A percentile compares a stretch with the other conserved stretches of the same genome.
These are phyloP conservation scores for Candida sonorensis DNA, from an alignment of 805 yeast species.

Conservation along the genomic window DNA sequence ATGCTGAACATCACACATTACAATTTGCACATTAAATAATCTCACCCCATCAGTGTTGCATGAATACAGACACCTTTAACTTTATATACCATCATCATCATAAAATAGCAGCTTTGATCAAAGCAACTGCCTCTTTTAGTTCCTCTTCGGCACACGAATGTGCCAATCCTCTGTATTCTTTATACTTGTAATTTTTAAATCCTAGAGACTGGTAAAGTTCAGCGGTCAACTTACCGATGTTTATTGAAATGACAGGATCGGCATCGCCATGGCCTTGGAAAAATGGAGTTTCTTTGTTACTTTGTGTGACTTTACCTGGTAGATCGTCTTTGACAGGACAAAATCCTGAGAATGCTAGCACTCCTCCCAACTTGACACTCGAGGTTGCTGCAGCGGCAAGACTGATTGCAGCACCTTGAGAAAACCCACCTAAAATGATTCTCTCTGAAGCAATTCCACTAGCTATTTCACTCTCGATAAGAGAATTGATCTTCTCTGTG, in stretches of 20 bases:
- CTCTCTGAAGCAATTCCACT: slow-evolving; percentile 52
- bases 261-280: slow-evolving; percentile 84
- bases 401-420: slow-evolving; percentile 87
- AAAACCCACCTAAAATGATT: slow-evolving; percentile 89
- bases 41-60: too few relatives aligned
- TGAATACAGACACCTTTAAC: too few relatives aligned
- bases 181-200: slow-evolving; percentile 38
- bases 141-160: slow-evolving; percentile 71
- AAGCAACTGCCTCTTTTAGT: slow-evolving; percentile 43
- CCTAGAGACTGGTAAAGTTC: slow-evolving; percentile 43
- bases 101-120: slow-evolving; percentile 32
- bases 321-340: slow-evolving; percentile 32
- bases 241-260: slow-evolving; percentile 57
- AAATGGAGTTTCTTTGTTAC: slow-evolving; percentile 62
- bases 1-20: too few relatives aligned
- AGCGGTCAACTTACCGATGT: slow-evolving; percentile 32
- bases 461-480: slow-evolving; percentile 48
- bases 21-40: too few relatives aligned
- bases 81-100: too few relatives aligned
- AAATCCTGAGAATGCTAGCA: slow-evolving; percentile 74
- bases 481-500: slow-evolving; percentile 35
- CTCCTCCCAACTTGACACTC: slow-evolving; percentile 68
- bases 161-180: slow-evolving; percentile 53
- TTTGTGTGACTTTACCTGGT: slow-evolving; percentile 20
- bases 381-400: slow-evolving; percentile 50